Percentiles rank a stretch among this genome's conserved stretches.
Conservation (phyloP, 2,329 filamentous ascomycete species). For the Xenoacremonium recifei region DNA sequence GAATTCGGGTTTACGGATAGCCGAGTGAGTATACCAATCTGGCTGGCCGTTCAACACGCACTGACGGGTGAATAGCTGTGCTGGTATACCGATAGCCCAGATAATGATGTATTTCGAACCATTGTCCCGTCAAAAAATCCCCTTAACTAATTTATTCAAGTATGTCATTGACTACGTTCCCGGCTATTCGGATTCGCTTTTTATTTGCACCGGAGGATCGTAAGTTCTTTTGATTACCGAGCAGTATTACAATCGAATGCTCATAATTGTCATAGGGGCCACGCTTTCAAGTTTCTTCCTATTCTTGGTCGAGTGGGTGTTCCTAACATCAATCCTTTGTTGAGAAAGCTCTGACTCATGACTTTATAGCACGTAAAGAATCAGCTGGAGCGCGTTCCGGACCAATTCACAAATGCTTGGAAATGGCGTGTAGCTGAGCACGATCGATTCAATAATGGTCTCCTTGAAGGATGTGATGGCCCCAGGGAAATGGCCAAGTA, state of each 20-base stretch:
- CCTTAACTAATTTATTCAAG: neutral
- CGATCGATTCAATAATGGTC: conserved; percentile 23
- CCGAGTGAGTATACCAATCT: neutral
- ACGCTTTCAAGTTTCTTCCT: conserved; percentile 31
- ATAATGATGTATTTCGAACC: conserved; percentile 7
- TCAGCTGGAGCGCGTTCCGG: conserved; percentile 19
- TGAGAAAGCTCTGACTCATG: neutral
- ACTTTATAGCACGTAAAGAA: conserved; percentile 5
- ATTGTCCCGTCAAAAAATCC: too few species aligned
- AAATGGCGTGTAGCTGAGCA: conserved; percentile 22
- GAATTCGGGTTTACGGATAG: conserved; percentile 7
- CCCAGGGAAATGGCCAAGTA: conserved; percentile 23
- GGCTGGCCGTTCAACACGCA: neutral
- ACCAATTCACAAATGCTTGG: conserved; percentile 23
- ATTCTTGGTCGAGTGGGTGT: conserved; percentile 18
- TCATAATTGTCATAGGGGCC: conserved; percentile 16
- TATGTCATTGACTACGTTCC: conserved; percentile 9
- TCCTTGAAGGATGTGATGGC: conserved; percentile 23
- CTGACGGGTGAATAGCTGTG: conserved; percentile 13
- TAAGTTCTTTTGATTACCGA: neutral
- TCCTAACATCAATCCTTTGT: neutral
- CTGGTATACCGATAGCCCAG: conserved; percentile 9
- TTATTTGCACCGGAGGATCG: conserved; percentile 8
- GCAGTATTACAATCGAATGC: neutral
- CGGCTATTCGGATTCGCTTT: conserved; percentile 5